A percentile compares a stretch with the other conserved stretches of the same genome.
These are phyloP conservation scores for Talaromyces wortmannii DNA, from an alignment of 495 filamentous ascomycete genomes.

Conservation along the genomic window DNA sequence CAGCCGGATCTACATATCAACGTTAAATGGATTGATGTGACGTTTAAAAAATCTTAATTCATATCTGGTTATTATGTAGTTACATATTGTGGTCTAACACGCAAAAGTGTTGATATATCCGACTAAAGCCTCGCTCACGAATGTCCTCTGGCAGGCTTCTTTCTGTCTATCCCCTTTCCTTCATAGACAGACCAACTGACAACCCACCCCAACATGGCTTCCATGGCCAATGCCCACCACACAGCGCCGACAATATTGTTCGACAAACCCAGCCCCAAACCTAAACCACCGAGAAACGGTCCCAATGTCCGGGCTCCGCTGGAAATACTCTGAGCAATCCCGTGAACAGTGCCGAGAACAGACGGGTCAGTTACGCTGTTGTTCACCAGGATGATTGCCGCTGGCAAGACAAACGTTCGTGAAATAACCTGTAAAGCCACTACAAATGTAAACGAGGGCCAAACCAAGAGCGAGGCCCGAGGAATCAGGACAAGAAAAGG, in stretches of 20 bases:
- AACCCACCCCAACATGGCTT: conserved; percentile 43
- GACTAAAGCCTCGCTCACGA: conserved; percentile 2
- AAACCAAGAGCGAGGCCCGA: conserved; percentile 34
- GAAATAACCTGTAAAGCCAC: conserved; percentile 63
- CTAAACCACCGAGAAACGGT: conserved; percentile 56
- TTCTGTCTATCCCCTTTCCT: conserved; percentile 37
- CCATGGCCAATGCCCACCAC: conserved; percentile 59
- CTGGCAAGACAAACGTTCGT: conserved; percentile 64
- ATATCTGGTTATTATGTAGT: too few species aligned
- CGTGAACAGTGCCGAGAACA: conserved; percentile 64
- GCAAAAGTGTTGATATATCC: neutral
- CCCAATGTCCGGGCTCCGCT: conserved; percentile 57
- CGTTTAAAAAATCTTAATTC: too few species aligned
- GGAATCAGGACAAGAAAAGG: conserved; percentile 63
- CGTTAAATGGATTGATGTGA: too few species aligned
- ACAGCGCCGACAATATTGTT: conserved; percentile 60
- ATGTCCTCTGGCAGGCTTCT: neutral
- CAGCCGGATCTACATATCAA: too few species aligned
- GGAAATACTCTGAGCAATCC: conserved; percentile 57
- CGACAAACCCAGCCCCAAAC: conserved; percentile 56
- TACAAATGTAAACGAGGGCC: conserved; percentile 51
- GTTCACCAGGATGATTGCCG: conserved; percentile 61
- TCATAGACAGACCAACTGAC: conserved; percentile 47
- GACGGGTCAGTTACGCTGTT: conserved; percentile 56
- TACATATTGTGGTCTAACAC: too few species aligned